Percentiles rank a stretch among this genome's conserved stretches.
Conservation (phyloP, 345 rosid species). For the Eucalyptus decipiens region DNA sequence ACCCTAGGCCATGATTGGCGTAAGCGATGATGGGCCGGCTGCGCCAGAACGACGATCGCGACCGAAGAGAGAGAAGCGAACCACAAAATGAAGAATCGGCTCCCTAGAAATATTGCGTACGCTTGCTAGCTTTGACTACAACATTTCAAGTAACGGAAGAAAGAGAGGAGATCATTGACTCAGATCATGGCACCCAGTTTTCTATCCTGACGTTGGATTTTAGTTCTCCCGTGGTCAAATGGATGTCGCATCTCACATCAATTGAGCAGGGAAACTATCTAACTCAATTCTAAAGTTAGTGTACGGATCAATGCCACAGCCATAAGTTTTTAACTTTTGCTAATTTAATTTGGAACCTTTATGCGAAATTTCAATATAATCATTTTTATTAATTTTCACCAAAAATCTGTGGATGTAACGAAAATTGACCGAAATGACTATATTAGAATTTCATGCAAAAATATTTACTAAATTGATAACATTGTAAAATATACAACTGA, state of each 20-base stretch:
- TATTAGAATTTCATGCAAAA: not conserved
- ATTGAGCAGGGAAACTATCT: not conserved
- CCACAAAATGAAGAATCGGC: not conserved
- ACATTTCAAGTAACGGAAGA: not conserved
- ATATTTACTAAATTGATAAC: not conserved
- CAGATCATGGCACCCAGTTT: not conserved
- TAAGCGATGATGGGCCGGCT: not conserved
- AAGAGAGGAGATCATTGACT: not conserved
- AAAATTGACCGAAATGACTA: fast-evolving
- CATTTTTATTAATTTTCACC: fast-evolving
- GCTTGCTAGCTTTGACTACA: not conserved
- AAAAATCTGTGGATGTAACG: fast-evolving
- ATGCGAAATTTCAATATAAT: fast-evolving
- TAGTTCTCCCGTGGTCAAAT: not conserved
- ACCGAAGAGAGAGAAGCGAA: not conserved
- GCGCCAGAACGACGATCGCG: not conserved
- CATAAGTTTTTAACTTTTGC: not conserved
- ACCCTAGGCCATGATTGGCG: not conserved
- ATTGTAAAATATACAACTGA: not conserved
- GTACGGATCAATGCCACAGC: not conserved
- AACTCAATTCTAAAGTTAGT: not conserved
- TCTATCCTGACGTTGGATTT: not conserved
- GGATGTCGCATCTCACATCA: not conserved
- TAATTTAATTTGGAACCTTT: fast-evolving
- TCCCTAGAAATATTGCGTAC: not conserved